A percentile compares a stretch with the other conserved stretches of the same genome.
Evolutionary conservation across 306 rosid species (phyloP).

Genomic region (Quercus cerris): DNA sequence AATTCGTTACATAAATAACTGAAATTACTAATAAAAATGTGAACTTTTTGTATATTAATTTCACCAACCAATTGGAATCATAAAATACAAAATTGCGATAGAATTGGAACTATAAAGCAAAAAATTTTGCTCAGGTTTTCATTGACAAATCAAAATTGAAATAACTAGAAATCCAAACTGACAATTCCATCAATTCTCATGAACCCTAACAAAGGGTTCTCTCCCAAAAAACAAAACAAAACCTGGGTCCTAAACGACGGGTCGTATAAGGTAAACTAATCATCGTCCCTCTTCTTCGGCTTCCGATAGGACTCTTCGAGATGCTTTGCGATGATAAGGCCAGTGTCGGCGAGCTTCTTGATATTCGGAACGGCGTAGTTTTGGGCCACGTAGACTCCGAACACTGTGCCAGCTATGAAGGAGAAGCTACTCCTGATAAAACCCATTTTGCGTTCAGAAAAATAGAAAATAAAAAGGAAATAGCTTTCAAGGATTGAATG

Average conservation of each 20-base stretch:
- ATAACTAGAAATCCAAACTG: not conserved
- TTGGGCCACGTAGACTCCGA: conserved; percentile 46
- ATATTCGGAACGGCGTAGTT: conserved; percentile 45
- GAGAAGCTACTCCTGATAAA: conserved; percentile 37
- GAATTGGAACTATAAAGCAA: not conserved
- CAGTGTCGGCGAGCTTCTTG: conserved; percentile 34
- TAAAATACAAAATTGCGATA: not conserved
- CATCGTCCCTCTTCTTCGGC: conserved; percentile 42
- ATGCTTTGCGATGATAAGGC: conserved; percentile 32
- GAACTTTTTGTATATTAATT: not conserved
- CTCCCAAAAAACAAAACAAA: not conserved
- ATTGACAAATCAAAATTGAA: not conserved
- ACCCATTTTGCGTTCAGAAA: conserved; percentile 20
- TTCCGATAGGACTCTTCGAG: conserved; percentile 46
- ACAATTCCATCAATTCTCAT: not conserved
- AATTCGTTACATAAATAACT: no score
- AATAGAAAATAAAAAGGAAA: no score
- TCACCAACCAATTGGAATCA: not conserved
- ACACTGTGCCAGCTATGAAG: conserved; percentile 23
- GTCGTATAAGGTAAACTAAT: not conserved
- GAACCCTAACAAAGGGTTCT: not conserved
- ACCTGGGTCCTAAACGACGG: not conserved
- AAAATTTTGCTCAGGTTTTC: not conserved
- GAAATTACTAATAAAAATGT: no score
- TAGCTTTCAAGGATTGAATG: no score